A percentile compares a stretch with the other conserved stretches of the same genome.
Evolutionary conservation across 2,329 filamentous ascomycete genomes (phyloP).

Genomic region (Penicillium sp.): DNA sequence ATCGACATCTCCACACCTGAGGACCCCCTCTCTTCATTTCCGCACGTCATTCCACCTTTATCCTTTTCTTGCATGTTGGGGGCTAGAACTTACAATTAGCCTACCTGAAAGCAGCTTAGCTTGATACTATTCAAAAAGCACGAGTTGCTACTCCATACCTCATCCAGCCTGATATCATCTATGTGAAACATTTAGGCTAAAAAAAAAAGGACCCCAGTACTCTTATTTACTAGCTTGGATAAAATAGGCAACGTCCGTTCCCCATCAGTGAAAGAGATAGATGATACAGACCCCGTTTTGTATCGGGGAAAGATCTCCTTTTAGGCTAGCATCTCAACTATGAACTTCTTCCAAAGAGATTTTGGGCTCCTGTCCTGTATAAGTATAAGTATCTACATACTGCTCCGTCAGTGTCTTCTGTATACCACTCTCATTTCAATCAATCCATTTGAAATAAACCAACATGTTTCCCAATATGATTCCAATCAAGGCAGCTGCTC

Average conservation of each 20-base stretch:
- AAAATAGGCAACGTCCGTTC: background rate
- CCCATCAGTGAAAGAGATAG: background rate
- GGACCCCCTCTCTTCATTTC: background rate
- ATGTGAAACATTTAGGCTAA: background rate
- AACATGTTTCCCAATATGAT: constrained; percentile 5
- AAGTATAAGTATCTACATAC: background rate
- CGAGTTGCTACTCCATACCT: background rate
- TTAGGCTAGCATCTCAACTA: background rate
- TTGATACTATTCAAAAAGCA: background rate
- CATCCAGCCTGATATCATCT: background rate
- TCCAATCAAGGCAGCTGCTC: constrained; percentile 8
- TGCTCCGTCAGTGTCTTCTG: background rate
- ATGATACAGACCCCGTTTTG: background rate
- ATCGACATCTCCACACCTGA: background rate
- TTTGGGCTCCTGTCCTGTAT: background rate
- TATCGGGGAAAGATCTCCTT: background rate
- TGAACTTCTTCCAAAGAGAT: background rate
- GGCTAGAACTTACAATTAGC: background rate
- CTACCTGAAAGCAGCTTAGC: background rate
- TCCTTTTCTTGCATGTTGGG: background rate
- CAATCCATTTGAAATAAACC: background rate
- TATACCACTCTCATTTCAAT: background rate
- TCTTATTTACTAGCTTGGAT: background rate
- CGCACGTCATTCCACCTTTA: background rate
- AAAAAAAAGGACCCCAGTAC: background rate